Evolutionary conservation across 805 yeast genomes (phyloP).

Genomic region (Candida schatavii): DNA sequence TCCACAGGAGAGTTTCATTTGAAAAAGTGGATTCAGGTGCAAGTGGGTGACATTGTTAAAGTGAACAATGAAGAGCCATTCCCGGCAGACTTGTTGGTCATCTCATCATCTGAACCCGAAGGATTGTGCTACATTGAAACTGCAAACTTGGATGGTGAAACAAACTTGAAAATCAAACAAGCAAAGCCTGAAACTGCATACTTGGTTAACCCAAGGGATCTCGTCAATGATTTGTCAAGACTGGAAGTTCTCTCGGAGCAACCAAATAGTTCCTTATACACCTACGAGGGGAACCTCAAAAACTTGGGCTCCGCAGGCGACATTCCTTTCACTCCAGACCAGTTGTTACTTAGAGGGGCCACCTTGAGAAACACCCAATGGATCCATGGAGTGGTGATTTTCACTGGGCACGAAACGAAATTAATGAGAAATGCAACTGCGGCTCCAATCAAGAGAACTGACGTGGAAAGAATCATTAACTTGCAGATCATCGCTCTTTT

Average conservation of each 20-base stretch:
- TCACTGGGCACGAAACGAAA: constrained; percentile 98
- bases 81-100: constrained; percentile 86
- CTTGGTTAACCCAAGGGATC: constrained; percentile 61
- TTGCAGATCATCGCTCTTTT: constrained; percentile 87
- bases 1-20: constrained; percentile 57
- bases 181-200: constrained; percentile 74
- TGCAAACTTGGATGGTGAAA: constrained; percentile 96
- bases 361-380: constrained; percentile 91
- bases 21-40: constrained; percentile 80
- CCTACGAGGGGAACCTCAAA: constrained; percentile 85
- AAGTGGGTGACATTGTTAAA: constrained; percentile 87
- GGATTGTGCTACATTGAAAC: constrained; percentile 97
- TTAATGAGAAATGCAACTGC: constrained; percentile 98
- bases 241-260: constrained; percentile 70
- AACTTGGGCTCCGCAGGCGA: constrained; percentile 49
- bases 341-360: constrained; percentile 90
- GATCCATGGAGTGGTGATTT: constrained; percentile 90
- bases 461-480: constrained; percentile 93
- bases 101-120: constrained; percentile 96
- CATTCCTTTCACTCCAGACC: constrained; percentile 84
- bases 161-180: constrained; percentile 93
- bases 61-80: constrained; percentile 85
- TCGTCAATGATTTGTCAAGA: constrained; percentile 29
- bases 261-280: constrained; percentile 91
- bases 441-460: constrained; percentile 94